Base-by-base conservation (phyloP, 2,329 filamentous ascomycete genomes). In the Diplodia scrobiculata region DNA sequence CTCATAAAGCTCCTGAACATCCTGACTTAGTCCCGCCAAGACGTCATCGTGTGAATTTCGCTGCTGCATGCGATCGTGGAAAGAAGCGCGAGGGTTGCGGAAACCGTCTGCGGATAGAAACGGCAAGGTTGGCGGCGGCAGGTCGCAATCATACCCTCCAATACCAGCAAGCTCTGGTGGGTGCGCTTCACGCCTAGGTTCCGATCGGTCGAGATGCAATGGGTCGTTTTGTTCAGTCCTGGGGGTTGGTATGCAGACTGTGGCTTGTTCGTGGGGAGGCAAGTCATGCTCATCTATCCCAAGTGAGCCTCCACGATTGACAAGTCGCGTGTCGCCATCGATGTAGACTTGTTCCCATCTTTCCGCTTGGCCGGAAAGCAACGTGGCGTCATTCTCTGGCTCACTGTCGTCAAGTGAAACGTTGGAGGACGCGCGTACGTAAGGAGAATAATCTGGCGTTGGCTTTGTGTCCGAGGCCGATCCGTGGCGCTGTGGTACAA, bases 271-370 rank as follows among this genome's bases (percentile, higher is more conserved):
- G 48, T 74, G 72, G 11, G 67, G 67, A 5, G 71, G 70, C 65
- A 75, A 77, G 27, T 77, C 74, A 55, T 73, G 74, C 27, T 72
- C 71, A 32, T 73, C 71, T 21, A 75, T 70, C 17, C 73, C 74
- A 6, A 70, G 70, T 19, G 55, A 25, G 7, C 72, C 71, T 5
- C 72, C 73, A 25, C 52, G 55, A n/a, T 77, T 74, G 5, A 78
- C 75, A 3, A 77, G 71, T 63, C 76, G 75, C 0, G 75, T 76
- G 53, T 77, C 73, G 2, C 76, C 76, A 51, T 79, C 77, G 2
- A 78, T 72, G 45, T 79, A 78, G 4, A 79, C 69, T 55, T 76
- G 74, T 65, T 79, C 76, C 76, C 77, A 78, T 67, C 74, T 69
- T 50, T 77, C 75, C 45, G 73, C 69, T 55, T 74, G 76, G 6